Conservation (phyloP, 306 rosid genomes). For the Psophocarpus tetragonolobus region DNA sequence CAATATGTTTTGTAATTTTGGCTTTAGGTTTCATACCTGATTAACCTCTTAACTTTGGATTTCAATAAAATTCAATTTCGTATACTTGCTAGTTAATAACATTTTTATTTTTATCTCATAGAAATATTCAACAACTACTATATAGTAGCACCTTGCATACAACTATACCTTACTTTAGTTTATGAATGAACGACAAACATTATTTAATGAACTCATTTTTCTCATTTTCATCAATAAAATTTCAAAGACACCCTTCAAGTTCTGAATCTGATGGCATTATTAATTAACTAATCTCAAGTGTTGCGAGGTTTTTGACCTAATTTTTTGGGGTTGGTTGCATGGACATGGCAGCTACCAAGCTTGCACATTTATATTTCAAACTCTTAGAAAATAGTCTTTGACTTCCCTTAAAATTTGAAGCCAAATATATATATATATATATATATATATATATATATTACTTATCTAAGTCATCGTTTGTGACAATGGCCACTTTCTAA, state of each 20-base stretch:
- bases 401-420: background rate
- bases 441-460: no score
- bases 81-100: no score
- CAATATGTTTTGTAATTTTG: no score
- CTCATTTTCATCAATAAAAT: no score
- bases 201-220: no score
- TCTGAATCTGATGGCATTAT: background rate
- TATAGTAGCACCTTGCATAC: no score
- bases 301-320: background rate
- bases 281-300: background rate
- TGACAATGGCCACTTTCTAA: background rate
- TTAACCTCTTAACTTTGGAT: no score
- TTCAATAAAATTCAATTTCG: no score
- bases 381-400: background rate
- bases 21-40: no score
- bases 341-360: background rate
- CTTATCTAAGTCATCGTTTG: background rate
- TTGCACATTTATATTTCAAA: background rate
- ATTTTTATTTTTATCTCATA: no score
- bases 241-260: background rate
- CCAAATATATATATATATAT: background rate
- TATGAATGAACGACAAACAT: no score
- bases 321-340: background rate
- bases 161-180: background rate
- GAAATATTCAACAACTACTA: background rate